Conservation (phyloP, 106 monocot species). For the Acanthochlamys bracteata region DNA sequence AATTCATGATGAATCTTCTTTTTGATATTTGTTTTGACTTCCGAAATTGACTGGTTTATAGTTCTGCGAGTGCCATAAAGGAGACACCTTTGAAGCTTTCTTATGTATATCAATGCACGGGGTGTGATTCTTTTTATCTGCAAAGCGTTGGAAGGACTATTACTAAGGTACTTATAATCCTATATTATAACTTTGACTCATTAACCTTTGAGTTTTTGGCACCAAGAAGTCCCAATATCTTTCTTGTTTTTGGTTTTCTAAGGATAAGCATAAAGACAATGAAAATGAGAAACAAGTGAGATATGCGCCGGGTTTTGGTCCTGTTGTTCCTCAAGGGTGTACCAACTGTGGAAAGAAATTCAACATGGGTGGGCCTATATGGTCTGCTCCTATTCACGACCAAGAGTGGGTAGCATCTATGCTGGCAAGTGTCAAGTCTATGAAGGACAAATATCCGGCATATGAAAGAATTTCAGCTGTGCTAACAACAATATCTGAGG, state of each 20-base stretch:
- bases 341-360: constrained; percentile 76
- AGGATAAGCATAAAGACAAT: constrained; percentile 83
- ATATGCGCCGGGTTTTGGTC: constrained; percentile 70
- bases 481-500: constrained; percentile 84
- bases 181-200: not conserved
- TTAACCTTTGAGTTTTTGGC: not conserved
- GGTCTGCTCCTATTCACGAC: constrained; percentile 96
- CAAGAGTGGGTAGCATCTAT: constrained; percentile 68
- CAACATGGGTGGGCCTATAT: constrained; percentile 94
- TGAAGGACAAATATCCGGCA: constrained; percentile 79
- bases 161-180: constrained; percentile 46
- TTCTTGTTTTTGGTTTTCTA: constrained; percentile 9
- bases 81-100: constrained; percentile 82
- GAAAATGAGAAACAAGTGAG: too few species aligned
- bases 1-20: too few species aligned
- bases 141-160: constrained; percentile 75
- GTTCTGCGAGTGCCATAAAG: constrained; percentile 80
- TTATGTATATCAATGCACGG: constrained; percentile 84
- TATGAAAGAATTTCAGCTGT: constrained; percentile 81
- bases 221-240: not conserved
- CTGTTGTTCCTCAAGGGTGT: constrained; percentile 76
- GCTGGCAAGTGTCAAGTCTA: constrained; percentile 47
- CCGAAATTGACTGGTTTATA: constrained; percentile 17
- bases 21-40: constrained; percentile 1
- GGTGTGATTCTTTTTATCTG: constrained; percentile 95